phyloP scores from a whole-genome alignment of 768 basidiomycete species.

The Lactifluus pinguis region DNA sequence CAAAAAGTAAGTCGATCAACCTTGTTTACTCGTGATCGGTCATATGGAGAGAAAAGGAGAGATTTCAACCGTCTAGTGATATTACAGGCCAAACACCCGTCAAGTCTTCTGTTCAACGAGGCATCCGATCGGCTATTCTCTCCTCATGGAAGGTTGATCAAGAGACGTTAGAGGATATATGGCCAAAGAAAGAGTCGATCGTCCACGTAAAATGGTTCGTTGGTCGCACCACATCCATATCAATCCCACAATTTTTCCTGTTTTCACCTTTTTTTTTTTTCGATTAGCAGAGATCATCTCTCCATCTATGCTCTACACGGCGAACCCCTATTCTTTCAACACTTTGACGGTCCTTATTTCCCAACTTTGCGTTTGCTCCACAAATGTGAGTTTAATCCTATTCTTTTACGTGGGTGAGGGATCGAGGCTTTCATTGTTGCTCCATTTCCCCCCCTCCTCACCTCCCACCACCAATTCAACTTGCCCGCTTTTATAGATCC shows the following conservation, averaged over 20 bases:
- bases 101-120: slow-evolving; percentile 88
- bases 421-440: too few species aligned
- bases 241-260: background rate
- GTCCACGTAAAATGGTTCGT: slow-evolving; percentile 97
- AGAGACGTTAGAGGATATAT: slow-evolving; percentile 81
- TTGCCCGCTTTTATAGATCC: slow-evolving; percentile 52
- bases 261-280: background rate
- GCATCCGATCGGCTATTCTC: slow-evolving; percentile 70
- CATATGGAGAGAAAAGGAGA: slow-evolving; percentile 23
- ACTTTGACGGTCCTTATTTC: slow-evolving; percentile 88
- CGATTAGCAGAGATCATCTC: slow-evolving; percentile 87
- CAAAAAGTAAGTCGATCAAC: slow-evolving; percentile 51
- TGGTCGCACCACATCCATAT: too few species aligned
- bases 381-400: slow-evolving; percentile 71
- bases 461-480: background rate
- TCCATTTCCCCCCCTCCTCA: too few species aligned
- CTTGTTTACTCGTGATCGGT: background rate
- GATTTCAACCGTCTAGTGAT: slow-evolving; percentile 69
- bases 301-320: slow-evolving; percentile 85
- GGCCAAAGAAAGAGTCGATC: slow-evolving; percentile 97
- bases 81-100: slow-evolving; percentile 85
- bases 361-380: slow-evolving; percentile 87
- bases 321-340: slow-evolving; percentile 90
- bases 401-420: too few species aligned
- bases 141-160: slow-evolving; percentile 77